Evolutionary conservation across 805 yeast genomes (phyloP), one percentile per base, ranked within the genome.

Genomic region (Scheffersomyces stipitis): DNA sequence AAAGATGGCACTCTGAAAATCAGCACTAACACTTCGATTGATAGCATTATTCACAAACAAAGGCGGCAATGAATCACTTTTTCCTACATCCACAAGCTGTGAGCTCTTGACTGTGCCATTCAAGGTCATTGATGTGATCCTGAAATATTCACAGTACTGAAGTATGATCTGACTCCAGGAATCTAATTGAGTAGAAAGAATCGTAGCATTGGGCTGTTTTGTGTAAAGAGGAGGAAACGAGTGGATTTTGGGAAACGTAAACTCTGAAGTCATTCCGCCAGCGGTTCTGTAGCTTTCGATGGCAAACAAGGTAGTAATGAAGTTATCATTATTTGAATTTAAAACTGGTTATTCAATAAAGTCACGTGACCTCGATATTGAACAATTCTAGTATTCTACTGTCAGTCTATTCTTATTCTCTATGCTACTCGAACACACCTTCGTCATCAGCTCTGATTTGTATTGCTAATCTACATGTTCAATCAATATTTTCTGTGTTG

Each of bases 161-260:
- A 83, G 56, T 0, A 91, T 64, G 18, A 91, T 60, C 30, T 75
- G 67, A 18, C 71, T 64, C 99, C 99, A 91, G 37, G 84, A 78
- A n/a, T 72, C 71, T 12, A 84, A 63, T 60, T 91, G 99, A 8
- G 87, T 81, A 20, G 75, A 72, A 66, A 86, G 78, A 2, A 93
- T 83, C 8, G 85, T 78, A 26, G 80, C 75, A 50, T 91, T 90
- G 15, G 93, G 89, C 62, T 91, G 99, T 42, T 79, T 73, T 6
- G 98, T 93, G 64, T 80, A 91, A 48, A 91, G 78, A 0, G 99
- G 99, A 4, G 97, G 97, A 59, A 89, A 91, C 13, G 66, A 49
- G 48, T 69, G 67, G 33, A 69, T 66, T 40, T 64, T 64, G n/a
- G 75, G 73, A 47, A 66, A 69, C 35, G 49, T 48, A 45, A 60